Evolutionary conservation across 352 stramenopile genomes (phyloP).

Genomic region (Proteromonas lacertae): DNA sequence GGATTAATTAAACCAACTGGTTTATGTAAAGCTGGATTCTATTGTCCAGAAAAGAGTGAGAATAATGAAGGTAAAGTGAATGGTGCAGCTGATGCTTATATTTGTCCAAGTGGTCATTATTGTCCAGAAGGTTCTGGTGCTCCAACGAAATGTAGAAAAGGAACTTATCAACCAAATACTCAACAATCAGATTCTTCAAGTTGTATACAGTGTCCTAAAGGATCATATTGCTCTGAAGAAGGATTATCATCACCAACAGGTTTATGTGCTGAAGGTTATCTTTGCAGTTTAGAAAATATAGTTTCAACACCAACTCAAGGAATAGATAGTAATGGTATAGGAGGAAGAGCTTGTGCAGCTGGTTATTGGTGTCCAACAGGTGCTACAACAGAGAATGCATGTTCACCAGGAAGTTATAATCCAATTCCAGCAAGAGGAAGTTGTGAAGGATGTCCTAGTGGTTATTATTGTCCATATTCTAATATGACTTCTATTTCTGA

Average conservation of each 20-base stretch:
- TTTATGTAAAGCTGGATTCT: too few relatives aligned
- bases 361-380: slow-evolving; percentile 16
- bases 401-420: slow-evolving; percentile 1
- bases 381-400: slow-evolving; percentile 7
- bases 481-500: slow-evolving; percentile 6
- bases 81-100: slow-evolving; percentile 3
- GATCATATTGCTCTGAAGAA: slow-evolving; percentile 32
- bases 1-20: slow-evolving; percentile 6
- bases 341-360: too few relatives aligned
- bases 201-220: slow-evolving; percentile 25
- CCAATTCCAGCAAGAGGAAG: neutral
- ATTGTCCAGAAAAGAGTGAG: too few relatives aligned
- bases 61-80: neutral
- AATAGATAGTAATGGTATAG: too few relatives aligned
- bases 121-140: slow-evolving; percentile 5
- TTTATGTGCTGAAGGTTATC: slow-evolving; percentile 10
- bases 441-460: slow-evolving; percentile 8
- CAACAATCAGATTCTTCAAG: slow-evolving; percentile 1
- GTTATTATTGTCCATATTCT: slow-evolving; percentile 10
- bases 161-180: slow-evolving; percentile 3
- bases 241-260: slow-evolving; percentile 8
- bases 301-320: slow-evolving; percentile 8
- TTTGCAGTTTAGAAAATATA: slow-evolving; percentile 5
- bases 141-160: slow-evolving; percentile 6
- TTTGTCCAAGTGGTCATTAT: slow-evolving; percentile 10